Conservation (phyloP, 2,329 filamentous ascomycete genomes). For the Diaporthe citrichinensis region DNA sequence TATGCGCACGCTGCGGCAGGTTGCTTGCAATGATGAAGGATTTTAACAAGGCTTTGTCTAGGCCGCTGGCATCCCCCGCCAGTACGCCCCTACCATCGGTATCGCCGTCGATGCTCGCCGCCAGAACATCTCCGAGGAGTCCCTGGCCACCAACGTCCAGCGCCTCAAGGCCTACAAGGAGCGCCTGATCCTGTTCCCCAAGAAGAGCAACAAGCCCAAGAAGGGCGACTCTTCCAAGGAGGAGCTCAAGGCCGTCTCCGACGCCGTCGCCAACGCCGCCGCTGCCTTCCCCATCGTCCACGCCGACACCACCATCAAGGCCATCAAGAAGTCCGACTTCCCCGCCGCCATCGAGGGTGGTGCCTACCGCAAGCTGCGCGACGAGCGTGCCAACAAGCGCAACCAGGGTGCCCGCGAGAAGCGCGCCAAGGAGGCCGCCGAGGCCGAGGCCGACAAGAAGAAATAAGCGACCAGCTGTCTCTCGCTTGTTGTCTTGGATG, state of each 20-base stretch:
- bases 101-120: conserved; percentile 97
- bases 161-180: conserved; percentile 98
- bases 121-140: conserved; percentile 97
- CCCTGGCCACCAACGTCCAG: conserved; percentile 92
- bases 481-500: conserved; percentile 28
- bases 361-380: conserved; percentile 89
- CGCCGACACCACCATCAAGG: conserved; percentile 74
- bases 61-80: conserved; percentile 96
- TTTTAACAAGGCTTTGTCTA: conserved; percentile 60
- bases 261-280: conserved; percentile 65
- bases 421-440: conserved; percentile 89
- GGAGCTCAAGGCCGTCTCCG: conserved; percentile 76
- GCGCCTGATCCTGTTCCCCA: conserved; percentile 97
- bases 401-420: conserved; percentile 90
- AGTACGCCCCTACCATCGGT: conserved; percentile 94
- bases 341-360: conserved; percentile 82
- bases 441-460: conserved; percentile 82
- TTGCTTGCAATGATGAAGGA: background rate
- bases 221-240: conserved; percentile 90
- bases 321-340: conserved; percentile 87
- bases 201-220: conserved; percentile 94
- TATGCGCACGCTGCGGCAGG: conserved; percentile 1
- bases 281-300: conserved; percentile 81
- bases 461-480: conserved; percentile 71
- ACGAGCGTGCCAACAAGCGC: conserved; percentile 86